These are phyloP conservation scores for Colletotrichum abscissum DNA, from an alignment of 2,329 filamentous ascomycete genomes.

Conservation along the genomic window DNA sequence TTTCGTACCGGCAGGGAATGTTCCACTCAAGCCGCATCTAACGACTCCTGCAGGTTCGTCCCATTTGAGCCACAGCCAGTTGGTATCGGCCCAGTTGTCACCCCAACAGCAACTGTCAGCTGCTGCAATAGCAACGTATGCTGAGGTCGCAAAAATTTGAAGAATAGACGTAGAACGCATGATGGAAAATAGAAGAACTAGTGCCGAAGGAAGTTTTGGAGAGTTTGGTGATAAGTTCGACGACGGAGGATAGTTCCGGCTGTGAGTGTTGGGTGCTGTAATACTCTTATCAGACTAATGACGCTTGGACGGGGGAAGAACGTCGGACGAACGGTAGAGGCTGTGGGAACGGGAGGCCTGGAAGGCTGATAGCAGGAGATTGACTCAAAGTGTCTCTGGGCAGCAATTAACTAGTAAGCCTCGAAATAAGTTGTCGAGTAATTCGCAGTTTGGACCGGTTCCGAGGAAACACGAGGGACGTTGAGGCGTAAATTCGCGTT, in stretches of 20 bases:
- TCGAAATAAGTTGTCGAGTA: not conserved
- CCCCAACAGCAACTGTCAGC: slow-evolving; percentile 15
- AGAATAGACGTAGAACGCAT: not conserved
- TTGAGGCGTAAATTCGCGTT: not conserved
- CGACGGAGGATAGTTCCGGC: not conserved
- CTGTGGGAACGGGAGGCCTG: not conserved
- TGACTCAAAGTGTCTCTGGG: not conserved
- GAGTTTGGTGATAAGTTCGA: not conserved
- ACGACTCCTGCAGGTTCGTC: slow-evolving; percentile 8
- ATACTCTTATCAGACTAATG: not conserved
- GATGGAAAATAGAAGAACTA: not conserved
- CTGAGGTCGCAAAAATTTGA: not conserved
- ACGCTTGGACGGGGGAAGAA: not conserved
- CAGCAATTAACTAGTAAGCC: not conserved
- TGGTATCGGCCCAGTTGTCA: not conserved
- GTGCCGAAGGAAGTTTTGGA: not conserved
- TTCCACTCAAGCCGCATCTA: slow-evolving; percentile 1
- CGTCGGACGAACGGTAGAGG: not conserved
- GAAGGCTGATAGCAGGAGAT: not conserved
- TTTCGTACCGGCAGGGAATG: not conserved
- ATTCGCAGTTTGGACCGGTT: not conserved
- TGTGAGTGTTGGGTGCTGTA: not conserved
- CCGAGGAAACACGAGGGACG: not conserved
- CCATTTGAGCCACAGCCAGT: slow-evolving; percentile 9
- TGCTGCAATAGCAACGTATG: not conserved